Evolutionary conservation across 352 stramenopile genomes (phyloP).

Genomic region (Thalassiosira ordinaria): DNA sequence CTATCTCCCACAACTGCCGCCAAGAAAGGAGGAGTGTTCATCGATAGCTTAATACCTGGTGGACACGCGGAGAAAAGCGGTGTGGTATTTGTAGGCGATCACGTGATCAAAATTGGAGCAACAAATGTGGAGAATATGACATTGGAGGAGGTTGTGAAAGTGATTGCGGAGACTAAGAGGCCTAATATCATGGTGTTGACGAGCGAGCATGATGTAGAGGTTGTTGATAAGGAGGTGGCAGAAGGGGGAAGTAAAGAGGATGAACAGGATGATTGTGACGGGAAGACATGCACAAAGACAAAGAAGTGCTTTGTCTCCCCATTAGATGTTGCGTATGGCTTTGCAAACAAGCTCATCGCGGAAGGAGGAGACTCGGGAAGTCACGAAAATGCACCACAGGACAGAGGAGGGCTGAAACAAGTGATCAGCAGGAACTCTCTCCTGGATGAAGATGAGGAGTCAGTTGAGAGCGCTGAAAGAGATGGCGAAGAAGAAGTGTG

Average conservation of each 20-base stretch:
- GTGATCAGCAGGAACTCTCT: slow-evolving; percentile 40
- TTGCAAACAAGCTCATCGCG: slow-evolving; percentile 52
- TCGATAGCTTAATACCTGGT: slow-evolving; percentile 74
- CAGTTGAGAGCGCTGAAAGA: slow-evolving; percentile 12
- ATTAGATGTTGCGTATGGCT: slow-evolving; percentile 64
- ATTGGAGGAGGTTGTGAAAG: slow-evolving; percentile 69
- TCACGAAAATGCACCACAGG: not conserved
- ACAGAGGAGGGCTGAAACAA: slow-evolving; percentile 7
- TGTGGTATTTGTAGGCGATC: slow-evolving; percentile 72
- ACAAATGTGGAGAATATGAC: slow-evolving; percentile 73
- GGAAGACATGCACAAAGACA: slow-evolving; percentile 27
- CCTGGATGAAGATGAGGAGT: slow-evolving; percentile 31
- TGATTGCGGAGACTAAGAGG: slow-evolving; percentile 66
- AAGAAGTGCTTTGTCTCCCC: slow-evolving; percentile 44
- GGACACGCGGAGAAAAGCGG: slow-evolving; percentile 70
- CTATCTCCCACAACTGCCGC: slow-evolving; percentile 19
- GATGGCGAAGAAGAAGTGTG: slow-evolving; percentile 37
- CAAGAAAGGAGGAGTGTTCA: slow-evolving; percentile 73
- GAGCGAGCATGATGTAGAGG: slow-evolving; percentile 45
- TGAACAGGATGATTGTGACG: slow-evolving; percentile 42
- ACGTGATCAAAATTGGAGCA: slow-evolving; percentile 69
- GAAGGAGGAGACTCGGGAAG: slow-evolving; percentile 19
- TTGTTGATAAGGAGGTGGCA: slow-evolving; percentile 12
- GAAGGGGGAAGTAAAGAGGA: not conserved
- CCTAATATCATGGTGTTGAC: slow-evolving; percentile 74